These are phyloP conservation scores for Fusarium globosum DNA, from an alignment of 2,329 filamentous ascomycete species.

Conservation along the genomic window DNA sequence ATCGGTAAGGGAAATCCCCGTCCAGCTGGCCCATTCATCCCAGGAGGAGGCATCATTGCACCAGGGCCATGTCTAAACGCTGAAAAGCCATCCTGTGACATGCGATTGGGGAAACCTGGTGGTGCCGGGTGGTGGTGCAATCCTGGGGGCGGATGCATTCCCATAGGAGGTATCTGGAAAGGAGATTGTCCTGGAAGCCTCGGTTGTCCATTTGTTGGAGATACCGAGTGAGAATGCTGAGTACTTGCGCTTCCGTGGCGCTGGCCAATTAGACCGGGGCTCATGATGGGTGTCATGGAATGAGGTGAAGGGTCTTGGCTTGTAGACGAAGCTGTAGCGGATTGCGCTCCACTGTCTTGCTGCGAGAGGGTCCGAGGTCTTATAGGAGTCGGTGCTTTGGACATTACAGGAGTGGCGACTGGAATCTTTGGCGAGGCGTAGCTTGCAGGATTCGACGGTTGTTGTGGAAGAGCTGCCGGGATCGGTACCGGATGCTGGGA, in stretches of 20 bases:
- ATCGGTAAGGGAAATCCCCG: conserved; percentile 57
- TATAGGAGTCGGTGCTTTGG: conserved; percentile 84
- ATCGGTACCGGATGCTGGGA: conserved; percentile 56
- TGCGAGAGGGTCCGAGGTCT: conserved; percentile 82
- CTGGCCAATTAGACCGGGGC: conserved; percentile 71
- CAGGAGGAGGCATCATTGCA: conserved; percentile 63
- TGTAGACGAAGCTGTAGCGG: conserved; percentile 56
- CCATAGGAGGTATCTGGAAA: conserved; percentile 66
- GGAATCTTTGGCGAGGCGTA: conserved; percentile 83
- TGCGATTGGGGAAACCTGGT: conserved; percentile 66
- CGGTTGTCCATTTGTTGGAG: conserved; percentile 61
- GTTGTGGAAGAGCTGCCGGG: conserved; percentile 66
- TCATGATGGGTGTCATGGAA: conserved; percentile 72
- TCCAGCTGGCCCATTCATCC: conserved; percentile 58
- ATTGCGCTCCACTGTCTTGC: conserved; percentile 76
- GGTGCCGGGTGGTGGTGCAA: conserved; percentile 52
- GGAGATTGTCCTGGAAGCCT: conserved; percentile 55
- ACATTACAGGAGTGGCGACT: conserved; percentile 81
- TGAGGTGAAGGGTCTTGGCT: conserved; percentile 71
- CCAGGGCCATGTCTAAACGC: conserved; percentile 59
- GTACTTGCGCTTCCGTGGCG: conserved; percentile 69
- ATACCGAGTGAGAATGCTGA: conserved; percentile 60
- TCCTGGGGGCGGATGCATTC: conserved; percentile 61
- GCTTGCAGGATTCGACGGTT: conserved; percentile 65
- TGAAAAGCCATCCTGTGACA: conserved; percentile 65